Evolutionary conservation across 345 rosid genomes (phyloP).

Genomic region (Gynandropsis gynandra): DNA sequence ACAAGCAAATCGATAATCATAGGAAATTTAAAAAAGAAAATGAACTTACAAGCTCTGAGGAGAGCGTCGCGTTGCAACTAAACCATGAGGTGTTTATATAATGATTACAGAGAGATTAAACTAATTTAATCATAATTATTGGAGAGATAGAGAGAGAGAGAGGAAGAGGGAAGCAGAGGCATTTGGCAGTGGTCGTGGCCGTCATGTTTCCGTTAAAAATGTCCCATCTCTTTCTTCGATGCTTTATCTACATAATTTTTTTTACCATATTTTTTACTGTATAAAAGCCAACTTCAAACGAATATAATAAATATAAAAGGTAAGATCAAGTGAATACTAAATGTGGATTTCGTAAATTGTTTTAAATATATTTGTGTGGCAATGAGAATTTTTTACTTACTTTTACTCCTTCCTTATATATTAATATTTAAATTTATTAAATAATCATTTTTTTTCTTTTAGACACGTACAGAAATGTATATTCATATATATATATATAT

Average conservation of each 20-base stretch:
- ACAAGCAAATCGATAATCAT: neutral
- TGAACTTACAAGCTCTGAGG: slow-evolving; percentile 23
- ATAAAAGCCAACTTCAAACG: too few species aligned
- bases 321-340: too few species aligned
- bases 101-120: slow-evolving; percentile 7
- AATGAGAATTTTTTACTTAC: too few species aligned
- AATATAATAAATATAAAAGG: too few species aligned
- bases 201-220: slow-evolving; percentile 21
- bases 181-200: slow-evolving; percentile 23
- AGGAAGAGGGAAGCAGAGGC: slow-evolving; percentile 1
- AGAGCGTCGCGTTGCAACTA: slow-evolving; percentile 17
- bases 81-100: slow-evolving; percentile 19
- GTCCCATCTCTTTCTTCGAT: slow-evolving; percentile 5
- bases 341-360: too few species aligned
- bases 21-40: slow-evolving; percentile 2
- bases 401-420: too few species aligned
- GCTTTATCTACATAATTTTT: neutral
- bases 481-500: too few species aligned
- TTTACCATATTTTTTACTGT: too few species aligned
- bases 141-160: slow-evolving; percentile 18
- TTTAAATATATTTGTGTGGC: too few species aligned
- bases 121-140: slow-evolving; percentile 18
- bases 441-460: too few species aligned
- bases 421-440: too few species aligned
- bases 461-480: too few species aligned